Evolutionary conservation across 352 stramenopile genomes (phyloP), one percentile per base, ranked within the genome.

Genomic region (Globisporangium perplexum): DNA sequence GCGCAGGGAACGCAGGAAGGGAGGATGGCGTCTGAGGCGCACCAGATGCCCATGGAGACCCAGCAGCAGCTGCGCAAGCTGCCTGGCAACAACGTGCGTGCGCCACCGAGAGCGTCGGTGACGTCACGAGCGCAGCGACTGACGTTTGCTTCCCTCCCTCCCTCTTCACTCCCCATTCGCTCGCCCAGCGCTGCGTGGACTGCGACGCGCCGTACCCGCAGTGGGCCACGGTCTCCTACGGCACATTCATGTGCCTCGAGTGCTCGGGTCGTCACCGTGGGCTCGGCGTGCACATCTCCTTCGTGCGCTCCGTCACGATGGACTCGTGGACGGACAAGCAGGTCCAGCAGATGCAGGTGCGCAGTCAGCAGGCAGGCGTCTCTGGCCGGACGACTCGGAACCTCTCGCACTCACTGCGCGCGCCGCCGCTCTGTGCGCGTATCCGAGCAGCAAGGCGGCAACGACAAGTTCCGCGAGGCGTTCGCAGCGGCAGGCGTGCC

Each of bases 161-260:
- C 17, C 23, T 33, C 38, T 50, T 24, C 38, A 20, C 31, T 45
- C 30, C 4, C 24, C n/a, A n/a, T 24, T 23, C 26, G n/a, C 22
- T 1, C 5, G 10, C 53, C 4, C 44, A 86, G 77, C 75, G 77
- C 47, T 98, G 94, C 64, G 97, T 98, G 49, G 94, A 98, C 74
- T 98, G 94, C 53, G 77, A 91, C 54, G 92, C 91, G 33, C 77
- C 90, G 47, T 98, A 98, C 65, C 94, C 94, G 22, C 86, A 92
- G 48, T 98, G 94, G 93, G 92, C 93, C 5, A 96, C 88, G 2
- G 89, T 96, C 36, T 97, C 92, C 18, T 98, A 97, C 70, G 94
- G 93, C 49, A 95, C 96, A 22, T 98, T 98, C 60, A 96, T 98
- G 70, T 98, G 92, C 53, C 84, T 98, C 59, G 90, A 98, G 66